phyloP scores from a whole-genome alignment of 768 basidiomycete species.

The Pleurotus sapidus region DNA sequence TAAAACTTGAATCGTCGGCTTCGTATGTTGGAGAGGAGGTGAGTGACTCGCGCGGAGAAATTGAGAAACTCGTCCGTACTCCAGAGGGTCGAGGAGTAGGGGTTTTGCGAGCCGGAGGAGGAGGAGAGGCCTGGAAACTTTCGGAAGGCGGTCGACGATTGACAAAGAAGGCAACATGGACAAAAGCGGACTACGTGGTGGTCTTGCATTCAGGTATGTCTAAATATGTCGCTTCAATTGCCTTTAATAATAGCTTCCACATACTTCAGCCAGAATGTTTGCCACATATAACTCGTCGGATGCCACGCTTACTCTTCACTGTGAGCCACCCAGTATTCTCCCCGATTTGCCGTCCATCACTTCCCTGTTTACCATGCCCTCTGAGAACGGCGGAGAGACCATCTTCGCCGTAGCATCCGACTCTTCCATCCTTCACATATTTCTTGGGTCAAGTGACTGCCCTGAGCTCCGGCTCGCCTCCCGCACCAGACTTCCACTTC shows the following conservation, averaged over 20 bases:
- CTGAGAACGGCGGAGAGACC: constrained; percentile 44
- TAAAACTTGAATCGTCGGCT: constrained; percentile 40
- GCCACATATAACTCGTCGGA: constrained; percentile 56
- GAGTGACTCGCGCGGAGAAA: constrained; percentile 25
- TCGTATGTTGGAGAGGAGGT: constrained; percentile 44
- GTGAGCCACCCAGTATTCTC: constrained; percentile 37
- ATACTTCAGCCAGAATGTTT: constrained; percentile 44
- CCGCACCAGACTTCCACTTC: constrained; percentile 50
- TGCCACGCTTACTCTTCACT: constrained; percentile 50
- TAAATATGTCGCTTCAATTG: neutral
- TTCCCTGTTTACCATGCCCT: constrained; percentile 67
- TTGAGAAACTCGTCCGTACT: constrained; percentile 69
- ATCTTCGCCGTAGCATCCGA: constrained; percentile 68
- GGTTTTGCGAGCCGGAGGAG: constrained; percentile 52
- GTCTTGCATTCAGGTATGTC: constrained; percentile 62
- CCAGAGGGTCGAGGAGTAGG: constrained; percentile 77
- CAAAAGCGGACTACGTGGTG: constrained; percentile 61
- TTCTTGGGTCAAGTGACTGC: constrained; percentile 26
- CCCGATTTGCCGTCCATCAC: constrained; percentile 47
- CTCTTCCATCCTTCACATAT: constrained; percentile 57
- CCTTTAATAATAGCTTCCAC: constrained; percentile 2
- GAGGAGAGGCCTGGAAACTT: constrained; percentile 65
- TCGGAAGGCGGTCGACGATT: constrained; percentile 45
- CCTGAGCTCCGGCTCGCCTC: constrained; percentile 44
- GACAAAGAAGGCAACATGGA: constrained; percentile 48